Base-by-base conservation (phyloP, 352 stramenopile species). In the Phytopythium cucurbitacearum region DNA sequence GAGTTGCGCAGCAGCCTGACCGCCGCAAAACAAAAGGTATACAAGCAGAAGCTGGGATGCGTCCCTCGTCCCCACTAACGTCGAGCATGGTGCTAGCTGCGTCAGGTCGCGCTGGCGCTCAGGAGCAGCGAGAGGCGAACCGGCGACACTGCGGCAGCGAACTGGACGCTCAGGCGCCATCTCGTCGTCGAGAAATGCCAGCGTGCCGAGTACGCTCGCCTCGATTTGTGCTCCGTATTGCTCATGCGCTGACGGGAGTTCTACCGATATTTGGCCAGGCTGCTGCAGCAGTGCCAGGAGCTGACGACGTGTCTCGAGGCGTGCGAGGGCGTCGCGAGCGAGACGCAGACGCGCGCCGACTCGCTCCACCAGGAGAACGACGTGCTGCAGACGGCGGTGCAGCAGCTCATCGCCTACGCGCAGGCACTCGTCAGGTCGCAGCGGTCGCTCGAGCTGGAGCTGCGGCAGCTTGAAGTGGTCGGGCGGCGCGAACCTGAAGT, bases 121-220 rank as follows among this genome's bases (percentile, higher is more conserved):
- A 56, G 57, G 12, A 69, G 51, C 39, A 80, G 69, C 40, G 57
- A 80, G 44, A 68, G 64, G 56, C 64, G 69, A 38, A 80, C 78
- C 57, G 57, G 47, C 7, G 64, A 71, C 12, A 64, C 61, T 3
- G 41, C 76, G 28, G 64, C 58, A 0, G 53, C 65, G n/a, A 71
- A 59, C 13, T 59, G 60, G 34, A 57, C 49, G 35, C 58, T 88
- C 33, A 85, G 82, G 57, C 72, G 75, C 36, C 59, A 73, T 12
- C 55, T 89, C 36, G 69, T 87, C n/a, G 15, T 78, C 49, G 74
- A 85, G 49, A 63, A 66, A 32, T 83, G 72, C 36, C 74, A 86
- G 53, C 74, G 77, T 38, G 67, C 72, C 53, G 72, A 81, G 74
- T 87, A 65, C 57, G 69, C 62, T 28, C 21, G 21, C 21, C 21